Percentiles rank a stretch among this genome's conserved stretches.
Evolutionary conservation across 2,329 filamentous ascomycete species (phyloP).

Genomic region (Rhynchosporium secalis): DNA sequence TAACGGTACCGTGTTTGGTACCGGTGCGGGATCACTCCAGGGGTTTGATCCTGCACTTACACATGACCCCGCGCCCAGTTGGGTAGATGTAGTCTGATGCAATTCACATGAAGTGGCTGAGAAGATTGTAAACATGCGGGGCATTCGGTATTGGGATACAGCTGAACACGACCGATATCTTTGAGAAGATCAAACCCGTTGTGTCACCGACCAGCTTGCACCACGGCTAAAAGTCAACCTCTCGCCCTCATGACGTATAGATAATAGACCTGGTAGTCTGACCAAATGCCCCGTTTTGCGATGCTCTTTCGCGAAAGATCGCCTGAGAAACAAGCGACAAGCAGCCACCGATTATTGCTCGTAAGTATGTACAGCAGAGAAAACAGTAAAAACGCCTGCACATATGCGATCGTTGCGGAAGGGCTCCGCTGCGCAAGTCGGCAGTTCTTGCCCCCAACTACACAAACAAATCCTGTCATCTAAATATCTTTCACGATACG

Average conservation of each 20-base stretch:
- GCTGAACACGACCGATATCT: conserved; percentile 11
- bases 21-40: conserved; percentile 6
- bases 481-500: background rate
- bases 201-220: conserved; percentile 20
- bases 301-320: background rate
- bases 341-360: conserved; percentile 16
- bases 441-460: background rate
- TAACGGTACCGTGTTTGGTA: conserved; percentile 3
- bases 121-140: background rate
- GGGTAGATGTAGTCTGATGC: background rate
- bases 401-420: conserved; percentile 6
- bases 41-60: background rate
- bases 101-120: conserved; percentile 2
- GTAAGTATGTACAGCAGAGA: conserved; percentile 1
- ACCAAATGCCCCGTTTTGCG: conserved; percentile 10
- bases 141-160: conserved; percentile 16
- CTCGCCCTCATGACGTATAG: background rate
- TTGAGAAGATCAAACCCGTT: background rate
- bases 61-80: background rate
- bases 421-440: conserved; percentile 2
- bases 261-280: conserved; percentile 12
- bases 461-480: conserved; percentile 1
- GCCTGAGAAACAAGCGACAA: background rate
- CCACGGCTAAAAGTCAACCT: background rate
- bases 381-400: conserved; percentile 9